Percentiles rank a stretch among this genome's conserved stretches.
Conservation (phyloP, 2,329 filamentous ascomycete species). For the Exophiala xenobiotica region DNA sequence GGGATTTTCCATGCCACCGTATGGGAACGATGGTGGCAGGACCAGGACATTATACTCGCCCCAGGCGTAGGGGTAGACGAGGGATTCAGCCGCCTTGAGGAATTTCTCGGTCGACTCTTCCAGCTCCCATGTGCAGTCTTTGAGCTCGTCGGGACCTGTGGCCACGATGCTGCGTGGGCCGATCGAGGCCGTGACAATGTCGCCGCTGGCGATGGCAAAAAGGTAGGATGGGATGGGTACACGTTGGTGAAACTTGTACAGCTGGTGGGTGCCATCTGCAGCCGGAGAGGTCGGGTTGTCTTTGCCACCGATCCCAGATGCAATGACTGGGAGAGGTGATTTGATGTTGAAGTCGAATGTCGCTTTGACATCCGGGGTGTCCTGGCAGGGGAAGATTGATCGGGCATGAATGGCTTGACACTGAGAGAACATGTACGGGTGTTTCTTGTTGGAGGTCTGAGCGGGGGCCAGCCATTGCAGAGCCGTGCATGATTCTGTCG, state of each 20-base stretch:
- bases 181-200: conserved; percentile 81
- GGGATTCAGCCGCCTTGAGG: conserved; percentile 77
- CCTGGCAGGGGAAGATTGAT: conserved; percentile 93
- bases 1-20: conserved; percentile 90
- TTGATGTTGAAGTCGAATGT: conserved; percentile 86
- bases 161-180: conserved; percentile 82
- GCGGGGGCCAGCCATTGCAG: conserved; percentile 92
- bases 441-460: conserved; percentile 92
- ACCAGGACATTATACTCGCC: conserved; percentile 93
- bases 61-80: conserved; percentile 88
- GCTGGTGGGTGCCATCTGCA: conserved; percentile 55
- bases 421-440: conserved; percentile 97
- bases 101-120: conserved; percentile 90
- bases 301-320: conserved; percentile 70
- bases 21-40: conserved; percentile 84
- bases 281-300: conserved; percentile 46
- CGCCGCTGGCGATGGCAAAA: conserved; percentile 80
- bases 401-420: conserved; percentile 95
- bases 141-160: conserved; percentile 82
- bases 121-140: conserved; percentile 84
- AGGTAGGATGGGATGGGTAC: conserved; percentile 94
- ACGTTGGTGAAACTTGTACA: conserved; percentile 84
- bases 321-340: conserved; percentile 84
- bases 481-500: conserved; percentile 84
- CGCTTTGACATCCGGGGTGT: conserved; percentile 97